These are phyloP conservation scores for Hypoxylon trugodes DNA, from an alignment of 495 filamentous ascomycete genomes.

Conservation along the genomic window DNA sequence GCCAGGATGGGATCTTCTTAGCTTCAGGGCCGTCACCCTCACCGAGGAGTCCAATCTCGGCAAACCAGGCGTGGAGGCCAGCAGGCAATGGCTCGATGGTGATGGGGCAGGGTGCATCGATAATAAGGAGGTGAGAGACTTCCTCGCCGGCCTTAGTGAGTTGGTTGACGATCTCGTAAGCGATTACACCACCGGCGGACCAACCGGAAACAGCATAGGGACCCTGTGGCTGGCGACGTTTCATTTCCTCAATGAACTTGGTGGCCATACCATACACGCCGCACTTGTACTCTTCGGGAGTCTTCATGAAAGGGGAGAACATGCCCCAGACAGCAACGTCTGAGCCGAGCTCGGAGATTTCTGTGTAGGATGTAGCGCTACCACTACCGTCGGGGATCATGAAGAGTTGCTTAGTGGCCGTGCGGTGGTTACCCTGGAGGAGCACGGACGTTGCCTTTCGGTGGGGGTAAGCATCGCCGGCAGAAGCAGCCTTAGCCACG, in stretches of 20 bases:
- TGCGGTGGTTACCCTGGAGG: conserved; percentile 71
- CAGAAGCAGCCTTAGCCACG: conserved; percentile 39
- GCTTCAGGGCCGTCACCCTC: conserved; percentile 55
- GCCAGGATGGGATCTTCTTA: conserved; percentile 75
- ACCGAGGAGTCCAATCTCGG: conserved; percentile 80
- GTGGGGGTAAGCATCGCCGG: conserved; percentile 72
- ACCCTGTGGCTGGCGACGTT: conserved; percentile 67
- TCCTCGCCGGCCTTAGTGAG: conserved; percentile 71
- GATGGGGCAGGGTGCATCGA: conserved; percentile 84
- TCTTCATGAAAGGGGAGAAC: conserved; percentile 70
- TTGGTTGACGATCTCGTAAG: conserved; percentile 81
- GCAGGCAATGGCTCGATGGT: conserved; percentile 79
- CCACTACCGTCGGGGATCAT: conserved; percentile 83
- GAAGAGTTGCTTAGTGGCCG: conserved; percentile 68
- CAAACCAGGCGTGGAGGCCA: conserved; percentile 81
- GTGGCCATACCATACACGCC: conserved; percentile 63
- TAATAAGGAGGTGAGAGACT: conserved; percentile 78
- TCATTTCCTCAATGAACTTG: conserved; percentile 69
- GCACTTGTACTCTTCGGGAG: conserved; percentile 62
- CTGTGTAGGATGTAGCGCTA: conserved; percentile 69
- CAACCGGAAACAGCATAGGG: conserved; percentile 79
- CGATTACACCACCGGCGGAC: conserved; percentile 89
- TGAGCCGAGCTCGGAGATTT: conserved; percentile 58
- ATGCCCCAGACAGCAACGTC: conserved; percentile 69
- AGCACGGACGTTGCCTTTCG: conserved; percentile 67